phyloP scores from a whole-genome alignment of 768 basidiomycete genomes.

The Fistulinella prunicolor region DNA sequence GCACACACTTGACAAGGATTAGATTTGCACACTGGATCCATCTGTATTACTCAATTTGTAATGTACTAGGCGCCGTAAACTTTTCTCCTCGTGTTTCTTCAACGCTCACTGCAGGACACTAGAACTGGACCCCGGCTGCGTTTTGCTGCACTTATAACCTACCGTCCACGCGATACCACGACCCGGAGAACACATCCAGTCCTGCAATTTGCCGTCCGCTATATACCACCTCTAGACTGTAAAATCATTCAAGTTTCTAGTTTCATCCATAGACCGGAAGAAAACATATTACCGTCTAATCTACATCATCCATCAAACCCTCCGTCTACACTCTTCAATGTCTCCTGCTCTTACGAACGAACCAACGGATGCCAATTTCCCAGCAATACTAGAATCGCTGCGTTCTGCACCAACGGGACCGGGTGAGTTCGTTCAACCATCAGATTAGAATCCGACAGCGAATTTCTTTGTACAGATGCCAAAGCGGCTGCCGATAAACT shows the following conservation, averaged over 20 bases:
- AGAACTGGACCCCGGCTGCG: too few relatives aligned
- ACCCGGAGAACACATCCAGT: slow-evolving; percentile 1
- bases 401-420: slow-evolving; percentile 60
- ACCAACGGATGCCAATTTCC: slow-evolving; percentile 41
- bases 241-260: neutral
- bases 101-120: neutral
- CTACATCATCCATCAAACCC: too few relatives aligned
- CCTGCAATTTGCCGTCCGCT: neutral
- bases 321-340: slow-evolving; percentile 31
- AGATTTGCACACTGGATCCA: neutral
- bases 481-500: slow-evolving; percentile 81
- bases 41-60: slow-evolving; percentile 7
- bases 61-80: neutral
- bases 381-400: slow-evolving; percentile 44
- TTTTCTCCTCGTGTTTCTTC: neutral
- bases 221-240: slow-evolving; percentile 14
- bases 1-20: neutral
- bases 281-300: too few relatives aligned
- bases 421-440: slow-evolving; percentile 35
- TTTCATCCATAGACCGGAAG: too few relatives aligned
- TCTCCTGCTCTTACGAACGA: slow-evolving; percentile 54
- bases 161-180: slow-evolving; percentile 8
- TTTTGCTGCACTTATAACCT: neutral
- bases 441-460: neutral
- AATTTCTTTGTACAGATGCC: slow-evolving; percentile 52